Evolutionary conservation across 2,329 filamentous ascomycete species (phyloP).

Genomic region (Fusarium annulatum): DNA sequence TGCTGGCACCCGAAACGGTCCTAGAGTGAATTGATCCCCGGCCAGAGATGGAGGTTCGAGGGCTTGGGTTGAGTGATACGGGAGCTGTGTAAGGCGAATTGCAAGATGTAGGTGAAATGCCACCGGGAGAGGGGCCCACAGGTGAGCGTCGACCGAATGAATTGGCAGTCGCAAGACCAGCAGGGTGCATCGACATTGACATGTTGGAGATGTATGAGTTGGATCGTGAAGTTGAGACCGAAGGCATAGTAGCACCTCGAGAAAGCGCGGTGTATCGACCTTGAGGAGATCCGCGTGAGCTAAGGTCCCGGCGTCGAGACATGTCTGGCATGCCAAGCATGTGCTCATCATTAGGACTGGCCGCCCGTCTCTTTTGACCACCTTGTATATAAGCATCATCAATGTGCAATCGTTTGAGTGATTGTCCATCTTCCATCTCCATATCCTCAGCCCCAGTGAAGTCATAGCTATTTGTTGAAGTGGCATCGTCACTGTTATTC

Average conservation of each 20-base stretch:
- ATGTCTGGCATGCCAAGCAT: conserved; percentile 56
- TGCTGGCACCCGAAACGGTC: conserved; percentile 60
- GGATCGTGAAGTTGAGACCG: conserved; percentile 56
- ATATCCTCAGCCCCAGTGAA: conserved; percentile 54
- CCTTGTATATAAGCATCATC: conserved; percentile 57
- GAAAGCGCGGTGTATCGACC: conserved; percentile 61
- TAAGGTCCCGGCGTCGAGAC: conserved; percentile 60
- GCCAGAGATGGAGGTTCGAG: conserved; percentile 57
- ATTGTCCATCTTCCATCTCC: conserved; percentile 64
- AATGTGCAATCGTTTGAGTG: conserved; percentile 62
- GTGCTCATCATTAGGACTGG: conserved; percentile 64
- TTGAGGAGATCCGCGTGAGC: conserved; percentile 63
- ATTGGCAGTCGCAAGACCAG: conserved; percentile 56
- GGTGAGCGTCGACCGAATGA: conserved; percentile 62
- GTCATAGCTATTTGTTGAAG: conserved; percentile 59
- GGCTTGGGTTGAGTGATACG: conserved; percentile 61
- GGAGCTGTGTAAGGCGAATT: conserved; percentile 63
- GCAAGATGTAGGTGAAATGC: conserved; percentile 61
- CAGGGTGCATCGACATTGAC: conserved; percentile 52
- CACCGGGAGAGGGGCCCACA: conserved; percentile 58
- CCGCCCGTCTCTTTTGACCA: conserved; percentile 67
- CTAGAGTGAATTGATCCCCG: conserved; percentile 57
- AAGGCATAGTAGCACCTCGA: conserved; percentile 57
- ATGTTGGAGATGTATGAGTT: conserved; percentile 61
- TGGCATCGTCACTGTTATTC: conserved; percentile 65